phyloP scores from a whole-genome alignment of 768 basidiomycete species.

The Boletellus ananiceps region DNA sequence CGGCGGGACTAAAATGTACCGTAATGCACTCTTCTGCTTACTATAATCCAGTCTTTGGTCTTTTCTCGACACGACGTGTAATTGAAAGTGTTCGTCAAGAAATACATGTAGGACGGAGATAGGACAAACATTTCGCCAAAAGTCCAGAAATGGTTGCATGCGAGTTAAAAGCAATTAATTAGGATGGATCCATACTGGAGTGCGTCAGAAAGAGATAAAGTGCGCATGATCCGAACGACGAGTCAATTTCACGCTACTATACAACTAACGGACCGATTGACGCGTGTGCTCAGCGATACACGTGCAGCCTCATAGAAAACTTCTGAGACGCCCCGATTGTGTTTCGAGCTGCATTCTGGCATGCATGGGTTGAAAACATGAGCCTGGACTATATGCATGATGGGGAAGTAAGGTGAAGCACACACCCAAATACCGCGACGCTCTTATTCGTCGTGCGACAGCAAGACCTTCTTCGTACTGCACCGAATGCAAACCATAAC shows the following conservation, averaged over 20 bases:
- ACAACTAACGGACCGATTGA: constrained; percentile 61
- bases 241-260: constrained; percentile 48
- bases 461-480: constrained; percentile 92
- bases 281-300: constrained; percentile 70
- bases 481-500: constrained; percentile 66
- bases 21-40: constrained; percentile 22
- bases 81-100: constrained; percentile 8
- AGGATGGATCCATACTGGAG: constrained; percentile 14
- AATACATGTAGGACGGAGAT: constrained; percentile 8
- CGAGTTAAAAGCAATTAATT: constrained; percentile 17
- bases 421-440: constrained; percentile 87
- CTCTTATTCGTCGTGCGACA: constrained; percentile 85
- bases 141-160: background rate
- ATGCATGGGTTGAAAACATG: background rate
- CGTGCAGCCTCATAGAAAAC: constrained; percentile 91
- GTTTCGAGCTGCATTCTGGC: constrained; percentile 94
- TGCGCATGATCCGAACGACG: background rate
- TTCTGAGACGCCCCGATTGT: constrained; percentile 90
- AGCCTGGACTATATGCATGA: background rate
- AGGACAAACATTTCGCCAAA: background rate
- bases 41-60: constrained; percentile 23
- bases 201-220: constrained; percentile 12
- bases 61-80: background rate
- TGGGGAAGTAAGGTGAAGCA: constrained; percentile 8
- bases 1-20: constrained; percentile 16